These are phyloP conservation scores for Epichloe scottii DNA, from an alignment of 2,329 filamentous ascomycete genomes.

Conservation along the genomic window DNA sequence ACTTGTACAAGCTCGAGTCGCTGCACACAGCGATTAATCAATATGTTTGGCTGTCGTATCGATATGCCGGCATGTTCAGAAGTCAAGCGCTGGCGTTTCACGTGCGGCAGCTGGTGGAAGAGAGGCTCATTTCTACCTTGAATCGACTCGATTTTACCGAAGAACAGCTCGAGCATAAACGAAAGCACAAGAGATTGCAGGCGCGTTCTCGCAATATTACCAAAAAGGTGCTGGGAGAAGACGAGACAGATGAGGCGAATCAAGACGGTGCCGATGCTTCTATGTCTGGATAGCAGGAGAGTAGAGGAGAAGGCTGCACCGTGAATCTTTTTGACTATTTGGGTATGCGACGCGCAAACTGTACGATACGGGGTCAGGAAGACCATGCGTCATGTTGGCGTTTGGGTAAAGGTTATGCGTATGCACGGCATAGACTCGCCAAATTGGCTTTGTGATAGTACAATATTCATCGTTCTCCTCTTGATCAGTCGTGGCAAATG, in stretches of 20 bases:
- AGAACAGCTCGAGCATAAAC: slow-evolving; percentile 17
- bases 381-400: not conserved
- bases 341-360: not conserved
- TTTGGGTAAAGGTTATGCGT: not conserved
- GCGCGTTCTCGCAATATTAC: slow-evolving; percentile 9
- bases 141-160: slow-evolving; percentile 38
- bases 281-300: slow-evolving; percentile 4
- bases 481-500: too few relatives aligned
- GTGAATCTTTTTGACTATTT: not conserved
- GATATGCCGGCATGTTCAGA: slow-evolving; percentile 68
- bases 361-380: not conserved
- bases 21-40: slow-evolving; percentile 74
- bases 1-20: slow-evolving; percentile 57
- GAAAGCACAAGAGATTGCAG: slow-evolving; percentile 12
- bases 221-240: slow-evolving; percentile 6
- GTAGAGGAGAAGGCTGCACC: not conserved
- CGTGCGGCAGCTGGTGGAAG: slow-evolving; percentile 65
- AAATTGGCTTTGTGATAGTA: too few relatives aligned
- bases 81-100: slow-evolving; percentile 67
- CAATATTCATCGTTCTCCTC: too few relatives aligned
- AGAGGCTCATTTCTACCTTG: slow-evolving; percentile 44
- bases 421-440: not conserved
- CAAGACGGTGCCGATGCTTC: slow-evolving; percentile 11
- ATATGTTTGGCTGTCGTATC: slow-evolving; percentile 89
- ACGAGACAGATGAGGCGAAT: slow-evolving; percentile 8